phyloP scores from a whole-genome alignment of 768 basidiomycete species.

The Rhodotorula babjevae region DNA sequence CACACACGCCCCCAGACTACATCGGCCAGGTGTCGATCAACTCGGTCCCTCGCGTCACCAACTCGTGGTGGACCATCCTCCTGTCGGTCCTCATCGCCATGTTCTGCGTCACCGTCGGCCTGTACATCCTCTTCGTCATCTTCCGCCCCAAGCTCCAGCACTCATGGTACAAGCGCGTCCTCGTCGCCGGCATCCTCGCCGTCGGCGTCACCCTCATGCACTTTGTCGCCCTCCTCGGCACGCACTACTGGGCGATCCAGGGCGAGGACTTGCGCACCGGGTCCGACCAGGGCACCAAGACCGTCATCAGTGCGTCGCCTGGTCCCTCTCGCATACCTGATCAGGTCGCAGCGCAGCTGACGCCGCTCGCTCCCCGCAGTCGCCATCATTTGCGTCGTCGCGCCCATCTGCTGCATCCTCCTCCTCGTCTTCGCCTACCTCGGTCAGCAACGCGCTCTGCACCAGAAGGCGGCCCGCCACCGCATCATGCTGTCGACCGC shows the following conservation, averaged over 20 bases:
- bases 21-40: slow-evolving; percentile 34
- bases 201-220: slow-evolving; percentile 31
- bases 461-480: slow-evolving; percentile 28
- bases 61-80: slow-evolving; percentile 28
- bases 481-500: slow-evolving; percentile 33
- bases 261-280: neutral
- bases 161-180: slow-evolving; percentile 27
- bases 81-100: slow-evolving; percentile 34
- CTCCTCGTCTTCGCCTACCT: slow-evolving; percentile 34
- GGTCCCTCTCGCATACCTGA: no score
- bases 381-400: slow-evolving; percentile 35
- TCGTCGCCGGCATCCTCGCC: slow-evolving; percentile 31
- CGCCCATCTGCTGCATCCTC: slow-evolving; percentile 31
- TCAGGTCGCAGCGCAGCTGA: neutral
- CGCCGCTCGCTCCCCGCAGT: slow-evolving; percentile 4
- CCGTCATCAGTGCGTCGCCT: slow-evolving; percentile 20
- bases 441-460: slow-evolving; percentile 27
- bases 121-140: slow-evolving; percentile 37
- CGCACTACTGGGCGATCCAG: slow-evolving; percentile 18
- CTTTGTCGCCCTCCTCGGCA: slow-evolving; percentile 37
- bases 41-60: slow-evolving; percentile 25
- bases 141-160: slow-evolving; percentile 36
- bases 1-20: no score
- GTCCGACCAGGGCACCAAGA: slow-evolving; percentile 12
- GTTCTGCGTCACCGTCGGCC: slow-evolving; percentile 25